Conservation (phyloP, 2,329 filamentous ascomycete species). For the Aspergillus oerlinghausenensis region DNA sequence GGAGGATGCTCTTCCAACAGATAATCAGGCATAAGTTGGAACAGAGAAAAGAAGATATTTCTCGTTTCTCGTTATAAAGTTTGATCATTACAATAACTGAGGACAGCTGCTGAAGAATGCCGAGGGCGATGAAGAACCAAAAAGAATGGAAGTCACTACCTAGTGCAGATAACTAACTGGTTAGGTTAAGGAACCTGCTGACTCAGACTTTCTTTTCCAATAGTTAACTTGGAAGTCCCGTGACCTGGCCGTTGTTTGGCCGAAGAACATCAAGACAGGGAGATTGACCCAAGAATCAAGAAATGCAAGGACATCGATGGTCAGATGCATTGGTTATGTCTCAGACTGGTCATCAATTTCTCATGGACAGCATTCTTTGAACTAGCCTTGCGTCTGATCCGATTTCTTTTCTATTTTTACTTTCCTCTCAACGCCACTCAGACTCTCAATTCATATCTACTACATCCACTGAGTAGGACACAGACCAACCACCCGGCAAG, state of each 20-base stretch:
- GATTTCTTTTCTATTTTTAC: background rate
- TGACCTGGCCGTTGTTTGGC: background rate
- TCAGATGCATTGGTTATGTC: background rate
- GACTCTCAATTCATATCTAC: too few species aligned
- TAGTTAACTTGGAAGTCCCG: constrained; percentile 5
- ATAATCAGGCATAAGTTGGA: background rate
- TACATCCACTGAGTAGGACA: background rate
- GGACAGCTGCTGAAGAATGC: background rate
- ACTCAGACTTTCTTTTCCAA: background rate
- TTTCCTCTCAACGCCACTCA: background rate
- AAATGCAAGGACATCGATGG: background rate
- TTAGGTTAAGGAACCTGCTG: background rate
- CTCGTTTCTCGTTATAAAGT: background rate
- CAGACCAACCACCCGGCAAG: background rate
- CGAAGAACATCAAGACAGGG: background rate
- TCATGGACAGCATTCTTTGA: background rate
- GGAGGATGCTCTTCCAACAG: background rate
- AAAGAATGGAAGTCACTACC: background rate
- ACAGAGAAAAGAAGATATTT: background rate
- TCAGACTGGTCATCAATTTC: background rate
- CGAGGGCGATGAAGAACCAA: background rate
- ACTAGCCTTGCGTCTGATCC: background rate
- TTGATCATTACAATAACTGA: background rate
- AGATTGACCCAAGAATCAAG: background rate
- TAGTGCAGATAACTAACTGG: background rate